Conservation (phyloP, 441 rosid species). For the Populus hybrid region DNA sequence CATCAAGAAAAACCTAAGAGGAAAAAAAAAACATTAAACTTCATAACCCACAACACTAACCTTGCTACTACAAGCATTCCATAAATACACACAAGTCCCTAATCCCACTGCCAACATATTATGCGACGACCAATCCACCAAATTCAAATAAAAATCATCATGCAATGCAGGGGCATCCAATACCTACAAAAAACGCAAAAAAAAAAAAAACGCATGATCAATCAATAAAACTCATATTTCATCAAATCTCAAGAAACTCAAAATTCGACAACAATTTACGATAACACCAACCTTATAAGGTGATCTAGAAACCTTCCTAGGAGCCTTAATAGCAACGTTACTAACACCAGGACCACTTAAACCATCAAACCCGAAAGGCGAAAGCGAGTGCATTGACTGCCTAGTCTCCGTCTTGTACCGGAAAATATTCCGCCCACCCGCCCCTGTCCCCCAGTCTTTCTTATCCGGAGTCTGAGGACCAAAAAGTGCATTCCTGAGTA, state of each 20-base stretch:
- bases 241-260: constrained; percentile 6
- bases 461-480: constrained; percentile 82
- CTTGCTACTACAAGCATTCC: constrained; percentile 99
- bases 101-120: constrained; percentile 93
- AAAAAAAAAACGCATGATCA: background rate
- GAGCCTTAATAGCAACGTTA: constrained; percentile 65
- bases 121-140: constrained; percentile 92
- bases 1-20: background rate
- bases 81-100: constrained; percentile 88
- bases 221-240: background rate
- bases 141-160: constrained; percentile 96
- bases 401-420: constrained; percentile 82
- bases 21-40: background rate
- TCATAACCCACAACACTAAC: constrained; percentile 31
- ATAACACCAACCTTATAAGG: constrained; percentile 68
- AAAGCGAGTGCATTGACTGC: constrained; percentile 56
- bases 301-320: constrained; percentile 79
- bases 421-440: constrained; percentile 58
- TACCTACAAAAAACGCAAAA: constrained; percentile 45
- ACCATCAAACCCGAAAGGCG: constrained; percentile 62
- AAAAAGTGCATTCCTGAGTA: constrained; percentile 68
- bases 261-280: background rate
- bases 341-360: constrained; percentile 46
- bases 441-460: constrained; percentile 35
- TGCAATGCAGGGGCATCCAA: constrained; percentile 97